Evolutionary conservation across 2,329 filamentous ascomycete genomes (phyloP).

Genomic region (Paracamarosporium sp.): DNA sequence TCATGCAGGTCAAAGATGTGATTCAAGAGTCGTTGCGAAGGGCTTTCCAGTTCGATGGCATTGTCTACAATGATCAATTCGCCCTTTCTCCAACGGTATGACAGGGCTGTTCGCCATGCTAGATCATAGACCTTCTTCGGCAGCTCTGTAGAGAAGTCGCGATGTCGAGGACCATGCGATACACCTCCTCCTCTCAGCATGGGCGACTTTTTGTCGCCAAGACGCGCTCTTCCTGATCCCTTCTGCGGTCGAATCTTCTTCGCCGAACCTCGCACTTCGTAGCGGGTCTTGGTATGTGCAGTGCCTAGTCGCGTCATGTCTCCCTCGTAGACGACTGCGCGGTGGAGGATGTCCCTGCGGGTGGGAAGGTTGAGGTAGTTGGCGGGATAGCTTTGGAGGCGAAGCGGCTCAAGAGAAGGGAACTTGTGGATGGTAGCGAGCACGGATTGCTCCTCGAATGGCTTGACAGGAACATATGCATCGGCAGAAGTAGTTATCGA

Average conservation of each 20-base stretch:
- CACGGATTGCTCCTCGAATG: slow-evolving; percentile 59
- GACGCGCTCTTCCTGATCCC: slow-evolving; percentile 79
- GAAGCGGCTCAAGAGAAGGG: slow-evolving; percentile 82
- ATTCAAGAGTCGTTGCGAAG: slow-evolving; percentile 67
- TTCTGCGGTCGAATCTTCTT: slow-evolving; percentile 87
- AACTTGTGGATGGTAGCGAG: slow-evolving; percentile 89
- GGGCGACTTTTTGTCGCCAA: slow-evolving; percentile 82
- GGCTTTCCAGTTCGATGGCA: slow-evolving; percentile 72
- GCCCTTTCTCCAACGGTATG: slow-evolving; percentile 85
- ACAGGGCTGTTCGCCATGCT: slow-evolving; percentile 92
- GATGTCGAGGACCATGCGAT: slow-evolving; percentile 84
- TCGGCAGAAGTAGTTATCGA: slow-evolving; percentile 50
- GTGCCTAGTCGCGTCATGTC: slow-evolving; percentile 82
- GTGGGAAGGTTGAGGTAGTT: slow-evolving; percentile 88
- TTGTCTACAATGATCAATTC: slow-evolving; percentile 87
- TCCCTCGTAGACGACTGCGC: slow-evolving; percentile 90
- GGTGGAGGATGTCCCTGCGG: slow-evolving; percentile 89
- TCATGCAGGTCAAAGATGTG: slow-evolving; percentile 73
- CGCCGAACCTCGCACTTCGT: slow-evolving; percentile 82
- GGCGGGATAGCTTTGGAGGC: slow-evolving; percentile 77
- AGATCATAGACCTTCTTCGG: slow-evolving; percentile 92
- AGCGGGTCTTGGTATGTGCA: slow-evolving; percentile 64
- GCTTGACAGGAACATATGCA: slow-evolving; percentile 43
- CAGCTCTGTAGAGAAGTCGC: slow-evolving; percentile 86
- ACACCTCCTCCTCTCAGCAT: slow-evolving; percentile 86